Evolutionary conservation across 768 basidiomycete species (phyloP), one percentile per base, ranked within the genome.

Genomic region (Lyophyllum shimeji): DNA sequence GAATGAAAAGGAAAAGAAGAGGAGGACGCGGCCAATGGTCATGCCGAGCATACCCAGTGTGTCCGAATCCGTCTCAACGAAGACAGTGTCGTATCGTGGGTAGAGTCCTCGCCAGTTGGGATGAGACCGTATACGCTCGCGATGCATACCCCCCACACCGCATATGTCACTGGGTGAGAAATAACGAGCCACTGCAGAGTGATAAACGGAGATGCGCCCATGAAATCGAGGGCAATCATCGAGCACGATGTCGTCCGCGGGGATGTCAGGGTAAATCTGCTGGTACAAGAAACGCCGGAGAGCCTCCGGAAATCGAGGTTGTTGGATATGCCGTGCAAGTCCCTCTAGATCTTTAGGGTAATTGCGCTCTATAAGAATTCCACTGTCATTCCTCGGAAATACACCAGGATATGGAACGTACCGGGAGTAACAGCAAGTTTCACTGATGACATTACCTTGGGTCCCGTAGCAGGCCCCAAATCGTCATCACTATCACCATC

Each of bases 1-100:
- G 50, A 66, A 60, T 0, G 31, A 49, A 50, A 73, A 72, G 0
- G 69, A 71, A 47, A 74, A 73, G 21, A 74, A 63, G 0, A 74
- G 62, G 3, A 51, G 61, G 6, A 70, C 58, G 1, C 61, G 66
- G 1, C 58, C 70, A 37, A 74, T 56, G 0, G 54, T 40, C 59
- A 73, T 54, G 0, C 71, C 72, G 0, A 39, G 3, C 65, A 74
- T 69, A 1, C 70, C 64, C 11, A 63, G 57, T 21, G 50, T 12
- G 1, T 53, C 40, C 0, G 60, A 59, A 50, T 71, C 62, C 0
- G 48, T 25, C 0, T 57, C 67, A 37, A 73, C 65, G 51, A 74
- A 67, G 0, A 68, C 68, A 0, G 63, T 70, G 40, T 75, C 71
- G 12, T 52, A 52, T 0, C 69, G 55, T 8, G 49, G 52, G 17